Base-by-base conservation (phyloP, 208 protist genomes). In the Angomonas deanei region DNA sequence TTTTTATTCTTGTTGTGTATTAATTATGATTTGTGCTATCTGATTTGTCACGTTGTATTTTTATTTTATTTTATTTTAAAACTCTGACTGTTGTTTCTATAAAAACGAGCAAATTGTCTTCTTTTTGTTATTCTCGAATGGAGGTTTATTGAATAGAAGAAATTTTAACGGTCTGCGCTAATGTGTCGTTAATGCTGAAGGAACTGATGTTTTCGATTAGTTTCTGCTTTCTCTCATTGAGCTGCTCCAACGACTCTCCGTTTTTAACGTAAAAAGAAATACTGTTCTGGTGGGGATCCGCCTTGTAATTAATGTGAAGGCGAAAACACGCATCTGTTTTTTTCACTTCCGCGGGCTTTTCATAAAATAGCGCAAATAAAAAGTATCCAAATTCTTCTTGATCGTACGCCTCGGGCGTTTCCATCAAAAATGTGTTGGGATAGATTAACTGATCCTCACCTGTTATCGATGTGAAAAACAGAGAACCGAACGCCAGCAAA, bases 301-400 rank as follows among this genome's bases (percentile, higher is more conserved):
- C 15, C 15, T 42, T 42, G 36, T 42, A 42, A 15, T 42, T 42
- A 15, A 13, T 31, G 15, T 1, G 36, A 17, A 1, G 17, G 33
- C 3, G 62, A 24, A 27, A 78, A 13, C 11, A 78, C 46, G 39
- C 63, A 73, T 0, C 66, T 78, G 61, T 19, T 42, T 42, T 42
- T n/a, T 8, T 42, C 36, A 42, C 8, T n/a, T 8, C 11, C 11
- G 15, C 8, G 36, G 8, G 11, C 8, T 42, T 15, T 42, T 42
- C 11, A n/a, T 42, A n/a, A 42, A 42, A 42, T n/a, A 42, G 15
- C 15, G 15, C 8, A 42, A 42, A 42, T 15, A 42, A 8, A 8
- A 42, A 15, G 15, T n/a, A 42, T n/a, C 36, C 15, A 15, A n/a
- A 42, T n/a, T n/a, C n/a, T n/a, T n/a, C n/a, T n/a, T n/a, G n/a